phyloP scores from a whole-genome alignment of 108 stramenopile species.

The Discostella stelligeroides region DNA sequence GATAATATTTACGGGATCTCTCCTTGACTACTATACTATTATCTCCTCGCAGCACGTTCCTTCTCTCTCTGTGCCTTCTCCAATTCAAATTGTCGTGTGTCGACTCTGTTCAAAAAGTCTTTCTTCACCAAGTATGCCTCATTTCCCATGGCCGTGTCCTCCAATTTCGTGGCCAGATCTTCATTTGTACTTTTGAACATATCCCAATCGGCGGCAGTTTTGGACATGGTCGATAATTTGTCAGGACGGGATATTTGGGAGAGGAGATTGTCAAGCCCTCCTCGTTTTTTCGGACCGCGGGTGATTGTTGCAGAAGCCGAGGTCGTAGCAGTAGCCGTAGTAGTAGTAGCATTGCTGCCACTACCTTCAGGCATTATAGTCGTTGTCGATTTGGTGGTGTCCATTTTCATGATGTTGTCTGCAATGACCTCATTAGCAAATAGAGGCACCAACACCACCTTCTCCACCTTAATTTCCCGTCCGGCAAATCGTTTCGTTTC shows the following conservation, averaged over 20 bases:
- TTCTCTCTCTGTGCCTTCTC: constrained; percentile 78
- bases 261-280: constrained; percentile 68
- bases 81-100: constrained; percentile 78
- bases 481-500: constrained; percentile 64
- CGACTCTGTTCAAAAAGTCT: constrained; percentile 86
- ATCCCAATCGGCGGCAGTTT: constrained; percentile 91
- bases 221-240: constrained; percentile 78
- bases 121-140: constrained; percentile 87
- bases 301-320: constrained; percentile 1
- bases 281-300: constrained; percentile 20
- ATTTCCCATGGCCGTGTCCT: constrained; percentile 74
- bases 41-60: constrained; percentile 58
- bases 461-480: constrained; percentile 49
- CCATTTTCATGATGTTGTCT: constrained; percentile 4
- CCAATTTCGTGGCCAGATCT: constrained; percentile 65
- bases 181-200: constrained; percentile 75
- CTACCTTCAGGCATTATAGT: too few species aligned
- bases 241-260: constrained; percentile 66
- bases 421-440: not conserved
- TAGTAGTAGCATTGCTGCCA: not conserved
- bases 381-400: too few species aligned
- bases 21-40: not conserved
- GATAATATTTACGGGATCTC: too few species aligned
- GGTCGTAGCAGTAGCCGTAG: not conserved
- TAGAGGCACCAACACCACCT: constrained; percentile 38